These are phyloP conservation scores for Pseudocercospora crystallina DNA, from an alignment of 2,329 filamentous ascomycete genomes.

Conservation along the genomic window DNA sequence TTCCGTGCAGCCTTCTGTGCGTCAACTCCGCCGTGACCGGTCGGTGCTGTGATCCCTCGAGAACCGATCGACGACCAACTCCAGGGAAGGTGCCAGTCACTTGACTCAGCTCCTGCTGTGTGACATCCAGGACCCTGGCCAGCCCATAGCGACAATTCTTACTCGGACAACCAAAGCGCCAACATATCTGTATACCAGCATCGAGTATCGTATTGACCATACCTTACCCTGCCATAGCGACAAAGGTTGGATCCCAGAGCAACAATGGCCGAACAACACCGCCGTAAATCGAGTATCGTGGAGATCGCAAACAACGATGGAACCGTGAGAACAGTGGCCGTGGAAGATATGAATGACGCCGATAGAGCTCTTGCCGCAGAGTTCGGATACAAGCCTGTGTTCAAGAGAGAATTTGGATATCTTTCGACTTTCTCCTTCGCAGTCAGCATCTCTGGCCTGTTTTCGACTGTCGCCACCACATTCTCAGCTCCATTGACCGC, in stretches of 20 bases:
- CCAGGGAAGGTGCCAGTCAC: too few relatives aligned
- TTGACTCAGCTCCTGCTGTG: too few relatives aligned
- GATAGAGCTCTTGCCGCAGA: slow-evolving; percentile 30
- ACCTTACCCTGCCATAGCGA: not conserved
- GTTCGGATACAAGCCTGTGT: slow-evolving; percentile 44
- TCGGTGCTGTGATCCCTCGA: too few relatives aligned
- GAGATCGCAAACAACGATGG: slow-evolving; percentile 16
- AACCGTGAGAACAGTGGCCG: slow-evolving; percentile 16
- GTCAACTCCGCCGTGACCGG: too few relatives aligned
- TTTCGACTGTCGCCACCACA: slow-evolving; percentile 57
- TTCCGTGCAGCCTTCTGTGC: too few relatives aligned
- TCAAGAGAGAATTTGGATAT: slow-evolving; percentile 60
- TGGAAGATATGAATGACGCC: slow-evolving; percentile 28
- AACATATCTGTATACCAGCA: too few relatives aligned
- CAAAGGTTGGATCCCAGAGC: not conserved
- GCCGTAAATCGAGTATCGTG: slow-evolving; percentile 18
- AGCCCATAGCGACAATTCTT: not conserved
- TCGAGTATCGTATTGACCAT: not conserved
- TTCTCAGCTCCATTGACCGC: slow-evolving; percentile 55
- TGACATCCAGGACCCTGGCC: not conserved
- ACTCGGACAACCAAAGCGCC: too few relatives aligned
- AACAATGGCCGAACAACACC: slow-evolving; percentile 6
- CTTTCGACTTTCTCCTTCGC: slow-evolving; percentile 62
- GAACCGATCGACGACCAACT: too few relatives aligned
- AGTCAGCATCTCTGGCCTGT: slow-evolving; percentile 57